A percentile compares a stretch with the other conserved stretches of the same genome.
phyloP scores from a whole-genome alignment of 1,139 yeast species.

The Taphrina communis region DNA sequence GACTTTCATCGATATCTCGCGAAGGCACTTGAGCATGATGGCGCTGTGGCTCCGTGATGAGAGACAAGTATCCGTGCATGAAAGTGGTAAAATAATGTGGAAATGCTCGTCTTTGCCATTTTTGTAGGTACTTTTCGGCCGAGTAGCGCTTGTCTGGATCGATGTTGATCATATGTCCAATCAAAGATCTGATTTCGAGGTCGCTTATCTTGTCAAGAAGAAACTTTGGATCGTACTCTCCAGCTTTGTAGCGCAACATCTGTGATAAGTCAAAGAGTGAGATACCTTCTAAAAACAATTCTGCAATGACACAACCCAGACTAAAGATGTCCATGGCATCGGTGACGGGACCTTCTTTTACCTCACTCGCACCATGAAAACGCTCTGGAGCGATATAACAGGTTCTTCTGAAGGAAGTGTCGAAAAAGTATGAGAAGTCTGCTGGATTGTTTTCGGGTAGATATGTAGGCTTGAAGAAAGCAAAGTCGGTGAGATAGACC shows the following conservation, averaged over 20 bases:
- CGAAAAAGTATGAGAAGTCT: constrained; percentile 90
- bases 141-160: constrained; percentile 66
- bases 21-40: constrained; percentile 49
- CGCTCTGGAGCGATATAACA: constrained; percentile 97
- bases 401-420: constrained; percentile 80
- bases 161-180: constrained; percentile 65
- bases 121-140: constrained; percentile 61
- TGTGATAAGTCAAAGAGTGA: constrained; percentile 87
- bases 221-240: constrained; percentile 56
- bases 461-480: constrained; percentile 79
- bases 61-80: constrained; percentile 68
- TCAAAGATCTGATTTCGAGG: constrained; percentile 57
- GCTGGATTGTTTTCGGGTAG: constrained; percentile 94
- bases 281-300: constrained; percentile 81
- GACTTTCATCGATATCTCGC: constrained; percentile 62
- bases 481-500: constrained; percentile 81
- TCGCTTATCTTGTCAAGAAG: constrained; percentile 62
- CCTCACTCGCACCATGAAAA: constrained; percentile 57
- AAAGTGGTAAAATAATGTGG: constrained; percentile 76
- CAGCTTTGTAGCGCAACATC: constrained; percentile 76
- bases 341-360: constrained; percentile 55
- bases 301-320: constrained; percentile 78
- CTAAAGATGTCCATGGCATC: constrained; percentile 73
- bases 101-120: constrained; percentile 60
- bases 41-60: constrained; percentile 53